Base-by-base conservation (phyloP, 2,329 filamentous ascomycete species). In the Aureobasidium sp. region DNA sequence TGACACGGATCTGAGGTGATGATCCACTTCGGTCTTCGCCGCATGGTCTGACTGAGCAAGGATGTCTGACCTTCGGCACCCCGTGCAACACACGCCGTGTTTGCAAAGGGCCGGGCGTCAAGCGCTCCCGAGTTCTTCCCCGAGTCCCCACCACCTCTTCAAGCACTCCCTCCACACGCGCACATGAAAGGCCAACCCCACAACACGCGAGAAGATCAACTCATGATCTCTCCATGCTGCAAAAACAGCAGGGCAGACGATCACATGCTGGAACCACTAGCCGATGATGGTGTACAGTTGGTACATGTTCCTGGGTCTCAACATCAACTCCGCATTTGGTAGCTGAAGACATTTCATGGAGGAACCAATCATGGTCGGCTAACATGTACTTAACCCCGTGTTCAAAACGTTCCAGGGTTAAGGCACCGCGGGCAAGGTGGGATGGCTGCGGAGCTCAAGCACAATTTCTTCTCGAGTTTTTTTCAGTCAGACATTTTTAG, bases 291-390 rank as follows among this genome's bases (percentile, higher is more conserved):
- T 57, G 53, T 36, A 57, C 53, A 46, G 34, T 26, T 27, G 20
- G 34, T 52, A 39, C 34, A 37, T 37, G 34, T 55, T 42, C 27
- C 9, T 13, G 8, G 53, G 39, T 57, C 15, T 39, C 27, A 44
- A 46, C 53, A 44, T 57, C n/a, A 23, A 57, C 53, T 46, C 53
- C 53, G 39, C 41, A 46, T 46, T 17, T 17, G 36, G 39, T 32
- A 57, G 53, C 53, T 57, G 53, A 46, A 46, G 34, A 57, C 53
- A 46, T 57, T 29, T 46, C 29, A 27, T 29, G 20, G 42, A 48
- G 42, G 32, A 58, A 20, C 55, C 55, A 58, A 58, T 58, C 55
- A 58, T 58, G 55, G 55, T 58, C 55, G 55, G 55, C 53, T 46
- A 57, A 57, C 27, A 36, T 57, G 53, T 58, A 58, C 55, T 32